phyloP scores from a whole-genome alignment of 805 yeast species.

The Yamadazyma sp. region DNA sequence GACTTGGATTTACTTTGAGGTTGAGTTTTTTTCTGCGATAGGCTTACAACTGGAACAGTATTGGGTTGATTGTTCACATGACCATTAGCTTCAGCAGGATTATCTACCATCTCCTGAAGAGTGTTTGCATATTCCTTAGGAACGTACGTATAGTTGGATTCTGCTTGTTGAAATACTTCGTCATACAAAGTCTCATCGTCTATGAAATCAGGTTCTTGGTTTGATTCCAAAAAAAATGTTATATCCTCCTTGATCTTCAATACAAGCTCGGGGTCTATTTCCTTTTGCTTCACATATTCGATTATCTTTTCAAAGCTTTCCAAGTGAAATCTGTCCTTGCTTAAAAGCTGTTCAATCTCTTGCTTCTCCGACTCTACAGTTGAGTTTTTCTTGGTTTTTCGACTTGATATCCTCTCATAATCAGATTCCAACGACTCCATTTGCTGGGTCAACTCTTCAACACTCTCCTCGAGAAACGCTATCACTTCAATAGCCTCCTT shows the following conservation, averaged over 20 bases:
- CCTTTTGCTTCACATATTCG: conserved; percentile 26
- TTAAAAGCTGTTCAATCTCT: conserved; percentile 33
- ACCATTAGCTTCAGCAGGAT: conserved; percentile 1
- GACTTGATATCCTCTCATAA: conserved; percentile 39
- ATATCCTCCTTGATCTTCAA: conserved; percentile 41
- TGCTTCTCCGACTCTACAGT: conserved; percentile 41
- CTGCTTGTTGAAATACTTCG: conserved; percentile 35
- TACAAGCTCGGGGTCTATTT: conserved; percentile 31
- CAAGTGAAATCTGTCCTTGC: conserved; percentile 36
- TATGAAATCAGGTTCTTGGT: conserved; percentile 38
- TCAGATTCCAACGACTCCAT: conserved; percentile 39
- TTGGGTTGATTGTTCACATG: neutral
- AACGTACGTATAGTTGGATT: conserved; percentile 14
- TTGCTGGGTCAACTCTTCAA: conserved; percentile 34
- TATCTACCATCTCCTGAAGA: conserved; percentile 6
- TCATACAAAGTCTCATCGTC: conserved; percentile 43
- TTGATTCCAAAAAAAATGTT: conserved; percentile 35
- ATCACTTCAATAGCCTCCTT: conserved; percentile 36
- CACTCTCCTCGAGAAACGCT: conserved; percentile 29
- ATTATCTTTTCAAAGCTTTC: conserved; percentile 35
- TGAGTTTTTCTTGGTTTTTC: conserved; percentile 39
- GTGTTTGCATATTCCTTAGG: conserved; percentile 11
- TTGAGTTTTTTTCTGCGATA: conserved; percentile 3
- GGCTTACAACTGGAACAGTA: conserved; percentile 1
- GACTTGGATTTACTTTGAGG: conserved; percentile 4